Evolutionary conservation across 148 eudicot species (phyloP), one percentile per base, ranked within the genome.

Genomic region (Beta vulgaris): DNA sequence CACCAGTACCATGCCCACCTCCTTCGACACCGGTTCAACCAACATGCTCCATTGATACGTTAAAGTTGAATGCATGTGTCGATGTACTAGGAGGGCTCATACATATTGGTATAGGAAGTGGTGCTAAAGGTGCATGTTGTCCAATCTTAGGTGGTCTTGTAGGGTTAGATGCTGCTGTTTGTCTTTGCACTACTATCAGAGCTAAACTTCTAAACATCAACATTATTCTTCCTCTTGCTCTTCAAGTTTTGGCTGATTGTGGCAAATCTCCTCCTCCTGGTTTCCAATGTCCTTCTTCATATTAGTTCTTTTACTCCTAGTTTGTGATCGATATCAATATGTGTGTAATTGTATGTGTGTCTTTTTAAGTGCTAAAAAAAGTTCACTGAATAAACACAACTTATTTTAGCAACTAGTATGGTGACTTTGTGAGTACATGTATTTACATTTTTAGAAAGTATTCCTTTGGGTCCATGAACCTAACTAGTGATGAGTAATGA

Each of bases 111-210:
- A 62, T 91, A 19, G 93, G 96, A 1, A 31, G 82, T 70, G 79
- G 80, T 18, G 91, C 87, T 0, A 85, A 86, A 60, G 81, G 82
- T 40, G 64, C 80, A 0, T 91, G 97, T 34, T 89, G 97, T 28
- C 97, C 97, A 2, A 79, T 91, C 7, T 75, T 91, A 1, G 79
- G 76, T 31, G 97, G 93, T 16, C 82, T 91, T 2, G 72, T 81
- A 29, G 93, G 79, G 21, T 70, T 89, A 2, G 97, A 91, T 54
- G 97, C 97, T 0, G 97, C 91, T 1, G 67, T 89, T 1, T 91
- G 97, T 51, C 84, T 91, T 4, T 91, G 97, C 79, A 91, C 93
- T 15, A 87, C 91, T 28, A 84, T 89, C 12, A 91, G 76, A 39
- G 77, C 80, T 25, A 89, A 87, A 77, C 82, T 91, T 46, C 83